These are phyloP conservation scores for Saccharum spontaneum DNA, from an alignment of 176 grass and related monocot species.

Conservation along the genomic window DNA sequence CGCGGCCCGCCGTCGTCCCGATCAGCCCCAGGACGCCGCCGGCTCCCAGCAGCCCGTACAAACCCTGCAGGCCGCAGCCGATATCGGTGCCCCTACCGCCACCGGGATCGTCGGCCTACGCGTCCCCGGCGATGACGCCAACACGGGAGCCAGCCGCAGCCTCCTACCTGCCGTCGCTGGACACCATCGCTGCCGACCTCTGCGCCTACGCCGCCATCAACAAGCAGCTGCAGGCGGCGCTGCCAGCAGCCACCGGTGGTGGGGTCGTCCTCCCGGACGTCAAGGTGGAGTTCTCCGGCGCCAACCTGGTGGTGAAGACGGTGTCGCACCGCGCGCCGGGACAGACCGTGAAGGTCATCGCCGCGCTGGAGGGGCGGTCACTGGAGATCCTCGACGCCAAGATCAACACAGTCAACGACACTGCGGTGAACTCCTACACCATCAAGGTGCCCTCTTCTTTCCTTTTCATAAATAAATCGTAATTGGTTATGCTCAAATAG, in stretches of 20 bases:
- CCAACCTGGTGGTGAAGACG: conserved; percentile 84
- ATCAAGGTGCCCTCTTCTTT: conserved; percentile 52
- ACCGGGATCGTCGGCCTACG: conserved; percentile 14
- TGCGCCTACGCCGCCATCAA: conserved; percentile 31
- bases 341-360: conserved; percentile 75
- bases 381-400: conserved; percentile 84
- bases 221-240: not conserved
- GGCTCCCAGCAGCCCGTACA: conserved; percentile 70
- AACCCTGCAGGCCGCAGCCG: conserved; percentile 18
- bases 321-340: conserved; percentile 63
- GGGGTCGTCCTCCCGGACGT: conserved; percentile 50
- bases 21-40: conserved; percentile 87
- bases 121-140: conserved; percentile 39
- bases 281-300: conserved; percentile 81
- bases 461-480: not conserved
- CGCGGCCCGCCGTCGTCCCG: conserved; percentile 42
- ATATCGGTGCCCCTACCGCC: not conserved
- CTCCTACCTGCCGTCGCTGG: conserved; percentile 29
- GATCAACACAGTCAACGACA: conserved; percentile 70
- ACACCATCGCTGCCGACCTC: conserved; percentile 39
- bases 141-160: not conserved
- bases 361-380: conserved; percentile 64
- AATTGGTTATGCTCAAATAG: not conserved
- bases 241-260: not conserved
- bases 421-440: conserved; percentile 85